These are phyloP conservation scores for Ogataea zsoltii DNA, from an alignment of 805 yeast genomes.

Conservation along the genomic window DNA sequence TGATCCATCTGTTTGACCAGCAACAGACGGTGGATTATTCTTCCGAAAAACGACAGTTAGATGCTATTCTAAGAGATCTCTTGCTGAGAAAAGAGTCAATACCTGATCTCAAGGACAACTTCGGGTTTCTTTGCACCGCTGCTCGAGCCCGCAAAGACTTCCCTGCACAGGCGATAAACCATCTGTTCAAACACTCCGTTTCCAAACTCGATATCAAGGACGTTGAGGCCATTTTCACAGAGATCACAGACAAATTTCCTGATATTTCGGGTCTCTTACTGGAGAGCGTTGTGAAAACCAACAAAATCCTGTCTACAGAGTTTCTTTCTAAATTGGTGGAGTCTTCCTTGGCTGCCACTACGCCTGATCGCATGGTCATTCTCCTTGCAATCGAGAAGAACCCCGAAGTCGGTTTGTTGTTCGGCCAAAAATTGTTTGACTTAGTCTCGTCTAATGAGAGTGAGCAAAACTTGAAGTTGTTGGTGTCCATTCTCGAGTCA, in stretches of 20 bases:
- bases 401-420: slow-evolving; percentile 55
- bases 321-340: slow-evolving; percentile 48
- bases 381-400: slow-evolving; percentile 52
- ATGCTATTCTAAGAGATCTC: slow-evolving; percentile 26
- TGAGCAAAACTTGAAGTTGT: neutral
- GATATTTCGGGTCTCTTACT: slow-evolving; percentile 45
- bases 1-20: slow-evolving; percentile 5
- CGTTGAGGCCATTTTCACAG: slow-evolving; percentile 51
- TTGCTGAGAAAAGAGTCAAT: slow-evolving; percentile 31
- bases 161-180: slow-evolving; percentile 26
- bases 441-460: slow-evolving; percentile 1
- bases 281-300: slow-evolving; percentile 46
- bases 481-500: slow-evolving; percentile 35
- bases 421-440: slow-evolving; percentile 37
- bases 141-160: slow-evolving; percentile 16
- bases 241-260: slow-evolving; percentile 41
- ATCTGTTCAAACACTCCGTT: slow-evolving; percentile 34
- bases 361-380: slow-evolving; percentile 44
- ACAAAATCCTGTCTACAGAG: slow-evolving; percentile 52
- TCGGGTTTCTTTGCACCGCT: slow-evolving; percentile 33
- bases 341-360: slow-evolving; percentile 25
- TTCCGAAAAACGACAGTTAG: slow-evolving; percentile 5
- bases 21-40: neutral
- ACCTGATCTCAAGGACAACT: slow-evolving; percentile 30
- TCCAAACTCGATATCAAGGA: slow-evolving; percentile 36